These are phyloP conservation scores for Paraphaeosphaeria sporulosa DNA, from an alignment of 2,329 filamentous ascomycete genomes.

Conservation along the genomic window DNA sequence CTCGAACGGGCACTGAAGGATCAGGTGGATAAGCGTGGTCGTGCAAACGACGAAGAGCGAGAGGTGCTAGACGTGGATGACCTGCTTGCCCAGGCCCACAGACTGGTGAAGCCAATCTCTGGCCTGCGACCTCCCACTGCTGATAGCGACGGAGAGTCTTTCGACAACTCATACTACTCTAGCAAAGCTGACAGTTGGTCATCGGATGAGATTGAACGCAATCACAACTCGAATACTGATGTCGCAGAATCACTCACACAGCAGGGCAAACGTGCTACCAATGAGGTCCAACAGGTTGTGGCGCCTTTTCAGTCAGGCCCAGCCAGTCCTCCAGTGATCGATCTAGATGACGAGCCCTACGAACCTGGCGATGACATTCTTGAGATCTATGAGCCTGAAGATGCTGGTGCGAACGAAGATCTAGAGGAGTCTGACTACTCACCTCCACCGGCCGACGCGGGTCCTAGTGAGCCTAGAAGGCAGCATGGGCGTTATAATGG, in stretches of 20 bases:
- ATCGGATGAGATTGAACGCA: constrained; percentile 54
- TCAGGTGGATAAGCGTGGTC: constrained; percentile 70
- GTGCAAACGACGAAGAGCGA: constrained; percentile 61
- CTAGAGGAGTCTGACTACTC: constrained; percentile 53
- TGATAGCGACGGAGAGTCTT: constrained; percentile 76
- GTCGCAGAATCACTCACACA: constrained; percentile 37
- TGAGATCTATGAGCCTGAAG: constrained; percentile 48
- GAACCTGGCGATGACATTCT: constrained; percentile 48
- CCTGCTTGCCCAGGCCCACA: constrained; percentile 66
- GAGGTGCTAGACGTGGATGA: constrained; percentile 53
- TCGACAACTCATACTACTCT: constrained; percentile 96
- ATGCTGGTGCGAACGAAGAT: constrained; percentile 38
- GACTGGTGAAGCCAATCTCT: constrained; percentile 74
- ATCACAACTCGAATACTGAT: constrained; percentile 40
- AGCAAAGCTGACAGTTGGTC: constrained; percentile 84
- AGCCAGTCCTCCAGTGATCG: constrained; percentile 39
- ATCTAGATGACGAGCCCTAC: constrained; percentile 48
- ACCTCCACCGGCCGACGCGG: constrained; percentile 55
- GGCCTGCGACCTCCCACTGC: constrained; percentile 62
- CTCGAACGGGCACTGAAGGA: constrained; percentile 81
- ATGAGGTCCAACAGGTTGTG: constrained; percentile 26
- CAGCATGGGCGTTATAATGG: constrained; percentile 35
- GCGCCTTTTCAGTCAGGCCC: constrained; percentile 25
- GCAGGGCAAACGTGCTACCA: constrained; percentile 28
- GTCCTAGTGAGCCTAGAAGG: constrained; percentile 33